Percentiles rank a stretch among this genome's conserved stretches.
These are phyloP conservation scores for Gaillardinia entomophila DNA, from an alignment of 805 yeast species.

Conservation along the genomic window DNA sequence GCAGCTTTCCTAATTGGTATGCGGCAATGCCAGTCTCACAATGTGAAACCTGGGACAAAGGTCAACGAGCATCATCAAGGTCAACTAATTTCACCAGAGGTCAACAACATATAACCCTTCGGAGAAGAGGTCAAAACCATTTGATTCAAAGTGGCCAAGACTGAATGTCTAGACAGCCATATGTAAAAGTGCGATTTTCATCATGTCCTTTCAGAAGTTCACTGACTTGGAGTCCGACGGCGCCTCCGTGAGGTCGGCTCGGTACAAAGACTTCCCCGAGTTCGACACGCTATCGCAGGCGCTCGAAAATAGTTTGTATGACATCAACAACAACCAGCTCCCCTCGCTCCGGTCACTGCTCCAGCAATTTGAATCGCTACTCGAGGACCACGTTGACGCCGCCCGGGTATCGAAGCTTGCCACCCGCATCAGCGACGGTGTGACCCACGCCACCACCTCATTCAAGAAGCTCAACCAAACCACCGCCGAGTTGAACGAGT, in stretches of 20 bases:
- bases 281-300: slow-evolving; percentile 26
- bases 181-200: no score
- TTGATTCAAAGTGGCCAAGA: no score
- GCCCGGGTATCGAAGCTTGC: slow-evolving; percentile 6
- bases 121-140: no score
- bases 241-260: slow-evolving; percentile 1
- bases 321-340: slow-evolving; percentile 19
- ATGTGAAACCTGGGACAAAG: no score
- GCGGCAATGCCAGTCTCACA: no score
- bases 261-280: slow-evolving; percentile 36
- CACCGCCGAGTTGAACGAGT: slow-evolving; percentile 21
- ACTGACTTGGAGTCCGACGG: slow-evolving; percentile 1
- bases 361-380: slow-evolving; percentile 13
- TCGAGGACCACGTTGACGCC: slow-evolving; percentile 2
- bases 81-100: no score
- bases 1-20: no score
- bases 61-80: no score
- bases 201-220: neutral
- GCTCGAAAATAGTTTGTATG: slow-evolving; percentile 25
- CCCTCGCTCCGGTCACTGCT: slow-evolving; percentile 15
- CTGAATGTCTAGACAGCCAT: no score
- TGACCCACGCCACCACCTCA: slow-evolving; percentile 20
- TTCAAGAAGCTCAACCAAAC: slow-evolving; percentile 25
- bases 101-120: no score
- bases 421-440: slow-evolving; percentile 9